phyloP scores from a whole-genome alignment of 441 rosid species.

The Erodium moschatum region DNA sequence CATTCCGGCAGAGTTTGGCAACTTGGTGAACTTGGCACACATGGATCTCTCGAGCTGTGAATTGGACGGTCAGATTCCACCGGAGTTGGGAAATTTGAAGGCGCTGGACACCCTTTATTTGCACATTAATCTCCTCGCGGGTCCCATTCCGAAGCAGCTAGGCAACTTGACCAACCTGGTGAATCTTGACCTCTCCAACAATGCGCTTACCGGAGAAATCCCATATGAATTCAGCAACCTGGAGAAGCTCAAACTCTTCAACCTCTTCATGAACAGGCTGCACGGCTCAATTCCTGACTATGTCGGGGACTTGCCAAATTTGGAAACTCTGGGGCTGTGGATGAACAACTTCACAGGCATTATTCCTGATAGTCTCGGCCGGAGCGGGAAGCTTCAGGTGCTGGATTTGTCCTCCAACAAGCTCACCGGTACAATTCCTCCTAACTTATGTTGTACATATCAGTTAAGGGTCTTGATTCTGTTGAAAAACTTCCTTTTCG shows the following conservation, averaged over 20 bases:
- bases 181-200: constrained; percentile 41
- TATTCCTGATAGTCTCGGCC: constrained; percentile 38
- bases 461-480: constrained; percentile 29
- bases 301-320: constrained; percentile 32
- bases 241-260: constrained; percentile 34
- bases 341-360: constrained; percentile 46
- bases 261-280: constrained; percentile 41
- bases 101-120: constrained; percentile 33
- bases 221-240: constrained; percentile 33
- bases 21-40: constrained; percentile 30
- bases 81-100: constrained; percentile 36
- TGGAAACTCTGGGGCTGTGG: constrained; percentile 37
- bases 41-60: constrained; percentile 41
- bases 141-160: constrained; percentile 35
- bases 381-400: constrained; percentile 33
- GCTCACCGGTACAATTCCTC: constrained; percentile 43
- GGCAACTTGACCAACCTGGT: constrained; percentile 38
- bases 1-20: constrained; percentile 37
- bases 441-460: constrained; percentile 29
- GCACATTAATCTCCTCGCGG: constrained; percentile 36
- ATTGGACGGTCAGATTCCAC: constrained; percentile 37
- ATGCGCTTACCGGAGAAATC: constrained; percentile 41
- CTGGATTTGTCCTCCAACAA: constrained; percentile 47
- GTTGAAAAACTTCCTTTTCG: constrained; percentile 39
- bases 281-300: constrained; percentile 44